phyloP scores from a whole-genome alignment of 805 yeast genomes.

The Candida methanosorbosa region DNA sequence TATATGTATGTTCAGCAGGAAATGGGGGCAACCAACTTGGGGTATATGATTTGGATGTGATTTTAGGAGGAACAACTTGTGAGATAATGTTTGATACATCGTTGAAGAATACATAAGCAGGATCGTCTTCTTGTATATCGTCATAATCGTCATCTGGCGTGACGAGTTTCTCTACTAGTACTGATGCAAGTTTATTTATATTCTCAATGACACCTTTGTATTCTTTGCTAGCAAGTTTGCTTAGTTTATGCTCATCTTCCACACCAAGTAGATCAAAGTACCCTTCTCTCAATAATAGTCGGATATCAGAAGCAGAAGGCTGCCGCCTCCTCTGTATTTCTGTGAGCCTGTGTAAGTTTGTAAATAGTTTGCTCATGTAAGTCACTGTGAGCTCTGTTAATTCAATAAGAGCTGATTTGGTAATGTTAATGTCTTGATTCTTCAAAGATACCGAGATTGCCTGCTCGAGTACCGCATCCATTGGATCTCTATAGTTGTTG shows the following conservation, averaged over 20 bases:
- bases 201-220: constrained; percentile 5
- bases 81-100: constrained; percentile 40
- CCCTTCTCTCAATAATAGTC: constrained; percentile 34
- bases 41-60: constrained; percentile 34
- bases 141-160: constrained; percentile 4
- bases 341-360: constrained; percentile 38
- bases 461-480: constrained; percentile 23
- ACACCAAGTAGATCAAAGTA: constrained; percentile 31
- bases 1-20: constrained; percentile 92
- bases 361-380: constrained; percentile 30
- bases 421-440: constrained; percentile 21
- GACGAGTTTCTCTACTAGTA: constrained; percentile 3
- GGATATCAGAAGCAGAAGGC: constrained; percentile 46
- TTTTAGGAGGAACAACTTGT: constrained; percentile 45
- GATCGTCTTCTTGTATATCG: constrained; percentile 28
- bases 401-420: constrained; percentile 28
- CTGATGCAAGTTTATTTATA: constrained; percentile 7
- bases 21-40: constrained; percentile 78
- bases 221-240: constrained; percentile 12
- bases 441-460: constrained; percentile 29
- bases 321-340: constrained; percentile 51
- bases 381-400: constrained; percentile 25
- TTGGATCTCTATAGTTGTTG: constrained; percentile 11
- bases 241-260: constrained; percentile 23
- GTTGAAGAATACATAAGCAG: constrained; percentile 44